Evolutionary conservation across 805 yeast genomes (phyloP), one percentile per base, ranked within the genome.

Genomic region (Saccharomycopsis fibuligera): DNA sequence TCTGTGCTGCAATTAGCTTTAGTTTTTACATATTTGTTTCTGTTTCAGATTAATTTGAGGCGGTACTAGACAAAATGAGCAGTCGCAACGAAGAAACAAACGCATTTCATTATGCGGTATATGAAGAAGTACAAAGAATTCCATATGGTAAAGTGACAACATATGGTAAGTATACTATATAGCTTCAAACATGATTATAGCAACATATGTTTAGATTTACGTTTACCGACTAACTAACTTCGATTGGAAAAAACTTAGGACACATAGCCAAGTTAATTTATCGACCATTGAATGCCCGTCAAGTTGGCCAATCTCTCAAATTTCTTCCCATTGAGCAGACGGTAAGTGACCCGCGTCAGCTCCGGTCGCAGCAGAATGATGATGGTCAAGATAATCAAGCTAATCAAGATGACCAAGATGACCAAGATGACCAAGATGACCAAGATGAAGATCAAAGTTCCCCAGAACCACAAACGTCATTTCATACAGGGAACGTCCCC

Each of bases 231-330:
- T n/a, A n/a, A n/a, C n/a, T n/a, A n/a, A n/a, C n/a, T n/a, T n/a
- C n/a, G n/a, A n/a, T n/a, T n/a, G n/a, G n/a, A n/a, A 16, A 25
- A 31, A 27, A 19, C 8, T 14, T 43, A 68, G 73, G 87, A 2
- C 90, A 83, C 59, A 76, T 86, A 6, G 93, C 93, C 0, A 72
- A 73, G 51, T 63, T 83, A 8, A 68, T 83, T 0, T 74, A 72
- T 27, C 68, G 73, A 44, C 93, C 95, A 0, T 73, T 68, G 44
- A 81, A 83, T 54, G 72, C 93, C 1, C 68, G 95, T 4, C 88
- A 78, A 51, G 93, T 85, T 1, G 95, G 95, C 0, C 73, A 74
- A 29, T 76, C 89, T 0, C 65, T 86, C 51, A 86, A 85, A 62
- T 67, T 74, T 41, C 67, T 78, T 12, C 69, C 72, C 1, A 29